Evolutionary conservation across 75 land plant genomes (phyloP), one percentile per base, ranked within the genome.

Genomic region (Cryptomeria japonica): DNA sequence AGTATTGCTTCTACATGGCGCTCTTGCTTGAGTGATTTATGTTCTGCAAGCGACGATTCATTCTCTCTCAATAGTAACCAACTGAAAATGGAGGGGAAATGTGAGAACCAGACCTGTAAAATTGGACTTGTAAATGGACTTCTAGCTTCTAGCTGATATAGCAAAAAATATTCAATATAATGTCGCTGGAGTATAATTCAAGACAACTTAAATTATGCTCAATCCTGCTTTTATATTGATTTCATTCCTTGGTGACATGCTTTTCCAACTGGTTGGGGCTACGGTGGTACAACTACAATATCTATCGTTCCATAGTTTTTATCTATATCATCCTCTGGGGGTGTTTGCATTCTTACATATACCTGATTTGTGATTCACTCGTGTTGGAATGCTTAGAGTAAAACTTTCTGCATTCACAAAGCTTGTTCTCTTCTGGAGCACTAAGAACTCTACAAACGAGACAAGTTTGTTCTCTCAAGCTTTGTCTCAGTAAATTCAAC

Each of bases 111-210:
- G 16, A 38, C 25, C 5, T 79, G 36, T n/a, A 28, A 44, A 25
- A 82, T 82, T 31, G 84, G 28, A 82, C 28, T 73, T 73, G 77
- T 31, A 73, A 73, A 73, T 31, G 37, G 37, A 13, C 13, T 73
- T 73, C 77, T 73, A 73, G 70, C 77, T 73, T 73, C 37, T 73
- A 73, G 37, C 16, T 73, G 77, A 64, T 64, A 64, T 64, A 64
- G 70, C 70, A 64, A 25, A 22, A 64, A 64, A 73, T 32, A 73
- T 32, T 73, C 77, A 73, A 73, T 73, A 73, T 32, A 73, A 73
- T 32, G 37, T 13, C 3, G 34, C 15, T 34, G 32, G 36, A 73
- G 76, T 31, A 72, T 22, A 22, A 28, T 73, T 73, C 77, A 1
- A 5, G 8, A 73, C 32, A 73, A 73, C 77, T 73, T 73, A 73